Base-by-base conservation (phyloP, 1,284 basidiomycete species). In the Austroboletus novae-zelandiae region DNA sequence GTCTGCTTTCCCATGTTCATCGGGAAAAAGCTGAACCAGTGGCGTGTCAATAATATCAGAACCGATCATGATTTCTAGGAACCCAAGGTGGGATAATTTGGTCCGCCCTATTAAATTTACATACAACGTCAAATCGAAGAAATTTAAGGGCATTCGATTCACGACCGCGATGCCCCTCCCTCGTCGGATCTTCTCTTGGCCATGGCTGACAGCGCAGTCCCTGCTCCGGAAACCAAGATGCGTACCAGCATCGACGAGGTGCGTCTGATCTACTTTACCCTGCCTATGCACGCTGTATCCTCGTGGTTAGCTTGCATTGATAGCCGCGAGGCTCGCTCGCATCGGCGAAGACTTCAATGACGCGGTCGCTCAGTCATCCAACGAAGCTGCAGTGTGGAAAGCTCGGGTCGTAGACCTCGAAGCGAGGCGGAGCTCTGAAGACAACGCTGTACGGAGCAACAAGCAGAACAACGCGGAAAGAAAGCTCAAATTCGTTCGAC, bases 401-500 rank as follows among this genome's bases (percentile, higher is more conserved):
- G 52, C 52, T 27, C 67, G 66, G 17, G 61, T 61, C 17, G 54
- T 58, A 17, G 66, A 73, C 23, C 61, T 74, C 14, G 67, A 76
- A 46, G 42, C 51, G 13, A 39, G 25, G 36, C 42, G 46, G 5
- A 47, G 20, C 20, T 9, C 14, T 9, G 44, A 50, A 13, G 25
- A 45, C 10, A 53, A 53, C 15, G 9, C 15, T 5, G 18, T 20
- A n/a, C 59, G 47, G 46, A 55, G 37, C 25, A 50, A 30, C 20
- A 61, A 58, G 40, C 57, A 59, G 35, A 65, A 61, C 13, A 64
- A 59, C 3, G 67, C 67, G 0, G 62, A 72, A 36, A 67, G 57
- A 45, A 75, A 72, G 51, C 52, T 79, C 14, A 67, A 61, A 25
- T 65, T 72, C 45, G 59, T 72, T 31, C 61, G 68, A 25, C 70